A percentile compares a stretch with the other conserved stretches of the same genome.
These are phyloP conservation scores for Candida awuae DNA, from an alignment of 805 yeast species.

Conservation along the genomic window DNA sequence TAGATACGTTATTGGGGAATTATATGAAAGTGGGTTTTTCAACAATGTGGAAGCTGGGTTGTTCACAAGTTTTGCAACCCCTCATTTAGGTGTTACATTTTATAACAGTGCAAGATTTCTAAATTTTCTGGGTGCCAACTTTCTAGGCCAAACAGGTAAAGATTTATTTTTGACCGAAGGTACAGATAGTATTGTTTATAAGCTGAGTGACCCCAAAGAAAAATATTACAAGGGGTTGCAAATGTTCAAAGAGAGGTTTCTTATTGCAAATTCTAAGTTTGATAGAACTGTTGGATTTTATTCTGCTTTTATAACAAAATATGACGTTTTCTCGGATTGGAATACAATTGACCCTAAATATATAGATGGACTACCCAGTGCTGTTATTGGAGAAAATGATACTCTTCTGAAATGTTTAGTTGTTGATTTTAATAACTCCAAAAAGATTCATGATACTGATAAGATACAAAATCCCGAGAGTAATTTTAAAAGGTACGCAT, in stretches of 20 bases:
- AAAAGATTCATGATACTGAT: not conserved
- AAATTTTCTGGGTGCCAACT: slow-evolving; percentile 44
- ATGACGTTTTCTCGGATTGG: slow-evolving; percentile 62
- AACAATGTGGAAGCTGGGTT: slow-evolving; percentile 50
- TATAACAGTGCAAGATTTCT: slow-evolving; percentile 32
- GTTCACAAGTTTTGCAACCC: slow-evolving; percentile 68
- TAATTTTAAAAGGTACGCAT: slow-evolving; percentile 1
- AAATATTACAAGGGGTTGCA: slow-evolving; percentile 47
- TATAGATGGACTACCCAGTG: slow-evolving; percentile 37
- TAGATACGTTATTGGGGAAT: slow-evolving; percentile 59
- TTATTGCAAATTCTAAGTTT: slow-evolving; percentile 68
- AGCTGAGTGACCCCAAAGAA: slow-evolving; percentile 45
- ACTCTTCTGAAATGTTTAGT: slow-evolving; percentile 33
- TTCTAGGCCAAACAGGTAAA: slow-evolving; percentile 61
- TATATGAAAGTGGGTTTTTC: slow-evolving; percentile 43
- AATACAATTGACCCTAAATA: slow-evolving; percentile 39
- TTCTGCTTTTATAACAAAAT: slow-evolving; percentile 68
- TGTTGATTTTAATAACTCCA: slow-evolving; percentile 40
- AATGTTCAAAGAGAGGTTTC: slow-evolving; percentile 46
- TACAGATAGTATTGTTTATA: slow-evolving; percentile 38
- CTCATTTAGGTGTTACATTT: slow-evolving; percentile 61
- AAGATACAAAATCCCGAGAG: not conserved
- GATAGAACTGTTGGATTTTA: slow-evolving; percentile 86
- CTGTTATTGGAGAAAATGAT: slow-evolving; percentile 31
- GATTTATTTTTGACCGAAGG: slow-evolving; percentile 56